Evolutionary conservation across 108 stramenopile species (phyloP), one percentile per base, ranked within the genome.

Genomic region (Licmophora abbreviata): DNA sequence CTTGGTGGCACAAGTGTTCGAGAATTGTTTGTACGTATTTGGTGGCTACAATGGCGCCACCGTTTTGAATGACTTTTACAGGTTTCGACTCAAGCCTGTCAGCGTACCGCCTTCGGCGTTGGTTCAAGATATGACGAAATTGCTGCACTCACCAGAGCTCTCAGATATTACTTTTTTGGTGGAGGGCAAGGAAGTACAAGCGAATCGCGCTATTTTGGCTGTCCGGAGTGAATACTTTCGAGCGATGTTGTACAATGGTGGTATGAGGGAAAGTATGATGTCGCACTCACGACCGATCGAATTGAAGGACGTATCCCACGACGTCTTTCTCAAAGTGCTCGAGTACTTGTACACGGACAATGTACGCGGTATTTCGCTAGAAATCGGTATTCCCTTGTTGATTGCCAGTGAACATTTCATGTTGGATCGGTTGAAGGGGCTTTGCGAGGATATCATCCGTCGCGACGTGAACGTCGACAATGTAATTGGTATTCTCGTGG

Each of bases 311-410:
- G 81, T 97, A 1, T 82, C 88, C 2, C 71, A 97, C 58, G 1
- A 21, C 18, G 81, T 82, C 27, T 93, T 91, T 64, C 52, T 87
- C n/a, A 73, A 83, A 47, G 88, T 98, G 5, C 46, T 98, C 35
- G 91, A 97, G 32, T 98, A 82, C 57, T 56, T 98, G 3, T 98
- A 98, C 63, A 95, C 95, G 10, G 97, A 98, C 50, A 67, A 65
- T 7, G 66, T 94, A 10, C 56, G 56, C 10, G 75, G 87, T 48
- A 59, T 88, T 28, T 59, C 83, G 0, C 29, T 72, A 32, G 84
- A 95, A 18, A 31, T 82, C 29, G 90, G 90, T 8, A 84, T 95
- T 12, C 76, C 80, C 2, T 68, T 97, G 11, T 60, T 97, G 58
- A 81, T 95, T 49, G 88, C 93, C 1, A 85, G 92, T 48, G 95